phyloP scores from a whole-genome alignment of 805 yeast species.

The Ogataea neopini region DNA sequence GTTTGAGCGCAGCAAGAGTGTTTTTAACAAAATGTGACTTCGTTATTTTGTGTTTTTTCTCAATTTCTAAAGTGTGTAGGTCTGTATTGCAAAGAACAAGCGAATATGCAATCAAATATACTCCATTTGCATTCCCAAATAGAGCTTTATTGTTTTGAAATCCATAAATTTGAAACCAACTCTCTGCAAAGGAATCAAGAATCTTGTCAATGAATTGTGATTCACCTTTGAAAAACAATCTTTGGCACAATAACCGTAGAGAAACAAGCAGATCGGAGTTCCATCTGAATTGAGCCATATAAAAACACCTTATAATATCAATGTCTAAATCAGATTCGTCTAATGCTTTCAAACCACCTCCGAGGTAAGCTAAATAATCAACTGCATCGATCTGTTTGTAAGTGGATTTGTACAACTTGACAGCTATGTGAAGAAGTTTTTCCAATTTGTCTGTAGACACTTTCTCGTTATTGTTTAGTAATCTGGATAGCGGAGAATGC shows the following conservation, averaged over 20 bases:
- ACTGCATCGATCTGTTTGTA: constrained; percentile 26
- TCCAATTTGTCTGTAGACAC: constrained; percentile 9
- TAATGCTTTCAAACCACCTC: constrained; percentile 25
- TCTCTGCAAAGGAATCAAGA: constrained; percentile 63
- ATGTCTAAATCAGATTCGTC: constrained; percentile 36
- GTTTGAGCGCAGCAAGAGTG: constrained; percentile 48
- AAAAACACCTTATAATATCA: constrained; percentile 40
- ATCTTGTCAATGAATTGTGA: constrained; percentile 79
- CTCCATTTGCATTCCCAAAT: constrained; percentile 53
- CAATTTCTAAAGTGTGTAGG: constrained; percentile 56
- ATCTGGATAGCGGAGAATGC: constrained; percentile 3
- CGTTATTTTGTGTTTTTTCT: constrained; percentile 40
- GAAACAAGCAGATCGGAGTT: constrained; percentile 55
- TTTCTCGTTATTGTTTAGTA: constrained; percentile 6
- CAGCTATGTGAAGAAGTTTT: constrained; percentile 29
- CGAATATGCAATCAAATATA: constrained; percentile 72
- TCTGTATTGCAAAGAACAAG: constrained; percentile 76
- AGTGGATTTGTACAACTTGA: constrained; percentile 34
- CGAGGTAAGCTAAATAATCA: constrained; percentile 30
- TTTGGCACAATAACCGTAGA: constrained; percentile 60
- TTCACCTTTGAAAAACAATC: constrained; percentile 77
- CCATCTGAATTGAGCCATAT: constrained; percentile 48
- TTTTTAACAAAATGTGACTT: constrained; percentile 48
- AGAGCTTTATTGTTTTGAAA: constrained; percentile 29
- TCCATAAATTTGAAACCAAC: constrained; percentile 57